These are phyloP conservation scores for Exserohilum rostratum DNA, from an alignment of 2,329 filamentous ascomycete genomes.

Conservation along the genomic window DNA sequence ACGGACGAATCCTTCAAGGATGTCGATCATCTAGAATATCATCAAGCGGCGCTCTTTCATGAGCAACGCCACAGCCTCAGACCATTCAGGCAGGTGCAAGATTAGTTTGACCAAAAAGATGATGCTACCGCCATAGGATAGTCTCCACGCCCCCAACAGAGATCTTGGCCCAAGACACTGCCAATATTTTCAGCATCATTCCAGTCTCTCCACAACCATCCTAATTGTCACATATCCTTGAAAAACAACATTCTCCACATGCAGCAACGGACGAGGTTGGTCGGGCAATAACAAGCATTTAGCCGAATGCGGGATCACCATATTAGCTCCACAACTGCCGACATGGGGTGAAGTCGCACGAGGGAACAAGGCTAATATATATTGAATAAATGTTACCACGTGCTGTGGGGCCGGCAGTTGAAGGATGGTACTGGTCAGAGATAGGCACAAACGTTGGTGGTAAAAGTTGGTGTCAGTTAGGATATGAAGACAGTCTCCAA, in stretches of 20 bases:
- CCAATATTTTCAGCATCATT: neutral
- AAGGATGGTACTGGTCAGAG: neutral
- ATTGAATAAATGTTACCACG: neutral
- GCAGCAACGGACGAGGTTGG: constrained; percentile 2
- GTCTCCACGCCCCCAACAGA: no score
- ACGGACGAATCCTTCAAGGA: no score
- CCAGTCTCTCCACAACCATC: neutral
- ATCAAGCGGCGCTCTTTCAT: no score
- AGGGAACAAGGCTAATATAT: neutral
- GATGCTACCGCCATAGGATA: no score
- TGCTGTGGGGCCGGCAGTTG: constrained; percentile 6
- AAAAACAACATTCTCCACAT: neutral
- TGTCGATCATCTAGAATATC: no score
- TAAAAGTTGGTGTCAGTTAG: no score
- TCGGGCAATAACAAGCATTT: constrained; percentile 23
- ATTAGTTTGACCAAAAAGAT: no score
- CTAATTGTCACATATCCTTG: neutral
- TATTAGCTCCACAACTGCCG: constrained; percentile 20
- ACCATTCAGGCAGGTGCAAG: no score
- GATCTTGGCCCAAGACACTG: no score
- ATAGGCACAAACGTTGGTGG: neutral
- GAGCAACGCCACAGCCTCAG: no score
- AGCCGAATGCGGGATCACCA: constrained; percentile 15
- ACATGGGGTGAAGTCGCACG: neutral
- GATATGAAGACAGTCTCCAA: neutral